These are phyloP conservation scores for Boletus smithii DNA, from an alignment of 1,284 basidiomycete genomes.

Conservation along the genomic window DNA sequence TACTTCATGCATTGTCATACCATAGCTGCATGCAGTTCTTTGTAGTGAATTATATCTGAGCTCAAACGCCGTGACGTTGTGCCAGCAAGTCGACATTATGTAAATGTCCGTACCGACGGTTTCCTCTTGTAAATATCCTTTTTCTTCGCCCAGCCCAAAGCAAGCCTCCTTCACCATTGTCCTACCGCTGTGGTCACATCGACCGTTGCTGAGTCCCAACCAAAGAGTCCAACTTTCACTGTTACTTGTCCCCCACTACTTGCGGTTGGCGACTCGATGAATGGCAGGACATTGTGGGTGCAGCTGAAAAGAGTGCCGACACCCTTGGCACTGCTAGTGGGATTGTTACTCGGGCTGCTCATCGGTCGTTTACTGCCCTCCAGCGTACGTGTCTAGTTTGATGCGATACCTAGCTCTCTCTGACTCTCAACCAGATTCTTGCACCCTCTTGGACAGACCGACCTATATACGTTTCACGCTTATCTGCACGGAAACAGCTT, in stretches of 20 bases:
- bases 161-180: no score
- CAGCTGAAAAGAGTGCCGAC: slow-evolving; percentile 43
- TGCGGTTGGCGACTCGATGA: slow-evolving; percentile 21
- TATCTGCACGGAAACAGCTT: slow-evolving; percentile 57
- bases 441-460: slow-evolving; percentile 52
- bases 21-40: no score
- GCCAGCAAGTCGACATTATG: no score
- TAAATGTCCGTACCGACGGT: no score
- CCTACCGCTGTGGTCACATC: no score
- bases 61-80: no score
- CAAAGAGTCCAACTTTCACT: neutral
- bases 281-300: slow-evolving; percentile 24
- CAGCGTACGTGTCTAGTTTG: slow-evolving; percentile 38
- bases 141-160: no score
- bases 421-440: slow-evolving; percentile 21
- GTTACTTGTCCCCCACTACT: neutral
- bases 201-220: neutral
- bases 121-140: no score
- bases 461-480: slow-evolving; percentile 45
- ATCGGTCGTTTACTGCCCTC: slow-evolving; percentile 53
- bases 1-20: no score
- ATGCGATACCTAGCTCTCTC: neutral
- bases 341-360: slow-evolving; percentile 63
- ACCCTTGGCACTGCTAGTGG: slow-evolving; percentile 56
- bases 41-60: no score